Percentiles rank a stretch among this genome's conserved stretches.
Conservation (phyloP, 1,139 yeast genomes). For the Suhomyces coccinellae region DNA sequence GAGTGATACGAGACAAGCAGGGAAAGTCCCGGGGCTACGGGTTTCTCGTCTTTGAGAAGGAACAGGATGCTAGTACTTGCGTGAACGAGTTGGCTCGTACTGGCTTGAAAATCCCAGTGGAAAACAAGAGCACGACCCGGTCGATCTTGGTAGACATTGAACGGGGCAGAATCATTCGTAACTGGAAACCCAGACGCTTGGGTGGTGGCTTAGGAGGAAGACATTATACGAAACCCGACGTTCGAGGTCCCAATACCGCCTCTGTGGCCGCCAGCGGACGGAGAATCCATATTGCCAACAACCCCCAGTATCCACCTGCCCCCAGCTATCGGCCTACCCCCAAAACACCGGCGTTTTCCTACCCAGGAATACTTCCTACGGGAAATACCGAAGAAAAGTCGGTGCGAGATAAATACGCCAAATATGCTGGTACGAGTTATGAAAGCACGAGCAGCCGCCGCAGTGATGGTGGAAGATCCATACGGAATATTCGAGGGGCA, state of each 20-base stretch:
- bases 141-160: slow-evolving; percentile 76
- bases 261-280: slow-evolving; percentile 55
- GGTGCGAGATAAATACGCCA: slow-evolving; percentile 36
- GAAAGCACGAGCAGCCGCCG: slow-evolving; percentile 6
- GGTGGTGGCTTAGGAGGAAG: slow-evolving; percentile 73
- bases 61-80: slow-evolving; percentile 58
- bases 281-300: slow-evolving; percentile 24
- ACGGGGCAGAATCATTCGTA: slow-evolving; percentile 71
- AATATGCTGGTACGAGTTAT: slow-evolving; percentile 20
- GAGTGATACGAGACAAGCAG: slow-evolving; percentile 62
- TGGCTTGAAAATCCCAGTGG: slow-evolving; percentile 33
- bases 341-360: not conserved
- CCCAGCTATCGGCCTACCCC: slow-evolving; percentile 4
- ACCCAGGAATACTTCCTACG: not conserved
- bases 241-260: slow-evolving; percentile 42
- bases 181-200: slow-evolving; percentile 76
- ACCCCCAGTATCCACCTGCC: slow-evolving; percentile 11
- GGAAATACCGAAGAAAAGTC: slow-evolving; percentile 16
- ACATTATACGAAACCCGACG: slow-evolving; percentile 42
- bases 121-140: slow-evolving; percentile 16
- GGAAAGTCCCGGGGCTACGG: slow-evolving; percentile 80
- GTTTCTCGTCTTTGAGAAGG: slow-evolving; percentile 69
- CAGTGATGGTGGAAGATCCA: slow-evolving; percentile 21
- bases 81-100: slow-evolving; percentile 58
- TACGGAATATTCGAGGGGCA: slow-evolving; percentile 24